Evolutionary conservation across 495 filamentous ascomycete species (phyloP), one percentile per base, ranked within the genome.

Genomic region (Lepraria neglecta): DNA sequence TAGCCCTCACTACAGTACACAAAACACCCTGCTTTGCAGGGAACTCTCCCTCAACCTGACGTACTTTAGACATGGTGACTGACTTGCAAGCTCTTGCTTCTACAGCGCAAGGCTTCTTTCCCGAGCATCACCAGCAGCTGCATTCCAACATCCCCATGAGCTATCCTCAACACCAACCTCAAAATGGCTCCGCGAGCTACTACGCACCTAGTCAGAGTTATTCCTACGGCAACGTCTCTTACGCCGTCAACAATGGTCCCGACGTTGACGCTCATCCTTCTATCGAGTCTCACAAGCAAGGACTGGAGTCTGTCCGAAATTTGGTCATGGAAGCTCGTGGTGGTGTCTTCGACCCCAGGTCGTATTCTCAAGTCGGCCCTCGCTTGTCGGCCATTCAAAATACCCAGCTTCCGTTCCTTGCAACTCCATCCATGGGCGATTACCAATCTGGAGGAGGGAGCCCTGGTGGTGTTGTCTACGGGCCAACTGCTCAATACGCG

Each of bases 251-350:
- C 78, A 80, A 82, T 53, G 76, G 76, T 24, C 73, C 71, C 15
- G 75, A 79, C 50, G 60, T 67, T 53, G 69, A 75, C 27, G 76
- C 76, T 60, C 73, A 77, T 17, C 72, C 78, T 6, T 70, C 74
- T 42, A 85, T 84, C 66, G 85, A 90, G 60, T 79, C 77, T 58
- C 81, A 87, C 62, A 95, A 92, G 78, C 88, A 91, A 51, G 85
- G 84, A 19, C 88, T 89, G 59, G 92, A 97, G 60, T 89, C 89
- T 31, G 75, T 97, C 61, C 91, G 95, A 70, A 91, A 95, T 65
- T 95, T 97, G 77, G 95, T 97, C 66, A 87, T 89, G 56, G 91
- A 91, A 69, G 83, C 87, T 61, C 96, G 97, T 77, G 87, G 91
- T 58, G 87, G 89, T 66, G 82, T 88, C 64, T 87, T 99, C 64